Conservation (phyloP, 2,329 filamentous ascomycete genomes). For the Peltaster fructicola region DNA sequence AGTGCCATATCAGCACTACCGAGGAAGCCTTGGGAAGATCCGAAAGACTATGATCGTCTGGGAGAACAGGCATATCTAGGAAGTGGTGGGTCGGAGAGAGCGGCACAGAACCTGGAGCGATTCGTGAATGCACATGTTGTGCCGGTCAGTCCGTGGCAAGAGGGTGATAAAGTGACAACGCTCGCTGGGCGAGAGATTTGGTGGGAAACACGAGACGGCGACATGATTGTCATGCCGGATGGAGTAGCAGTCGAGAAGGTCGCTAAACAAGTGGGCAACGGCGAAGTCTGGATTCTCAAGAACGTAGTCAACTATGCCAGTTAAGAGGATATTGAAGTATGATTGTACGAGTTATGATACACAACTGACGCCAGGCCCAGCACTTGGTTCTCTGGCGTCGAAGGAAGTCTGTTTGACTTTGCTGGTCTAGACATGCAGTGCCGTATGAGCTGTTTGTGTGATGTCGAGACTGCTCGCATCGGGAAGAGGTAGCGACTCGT, state of each 20-base stretch:
- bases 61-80: constrained; percentile 63
- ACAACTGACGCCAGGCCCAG: constrained; percentile 4
- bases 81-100: constrained; percentile 54
- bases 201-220: constrained; percentile 60
- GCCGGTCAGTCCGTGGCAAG: constrained; percentile 54
- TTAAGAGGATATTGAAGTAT: constrained; percentile 1
- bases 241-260: constrained; percentile 60
- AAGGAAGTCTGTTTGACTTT: neutral
- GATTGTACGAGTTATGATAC: neutral
- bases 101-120: constrained; percentile 53
- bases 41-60: constrained; percentile 49
- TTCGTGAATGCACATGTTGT: constrained; percentile 84
- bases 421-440: neutral
- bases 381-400: constrained; percentile 4
- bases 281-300: constrained; percentile 67
- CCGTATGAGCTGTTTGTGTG: neutral
- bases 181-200: constrained; percentile 54
- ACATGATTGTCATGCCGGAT: constrained; percentile 58
- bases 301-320: constrained; percentile 40
- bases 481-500: constrained; percentile 12
- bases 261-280: constrained; percentile 64
- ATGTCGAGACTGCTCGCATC: neutral
- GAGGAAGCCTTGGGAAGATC: constrained; percentile 72
- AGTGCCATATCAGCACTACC: constrained; percentile 59
- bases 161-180: constrained; percentile 48